These are phyloP conservation scores for sunflower (Helianthus annuus) DNA, from an alignment of 129 eudicot species.

Conservation along the genomic window HanXRQr2.0-SUNRISE NC_035445.2:143278385-143278884, in stretches of 20 bases:
- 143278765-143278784: constrained; percentile 11
- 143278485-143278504: not conserved
- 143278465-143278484: no score
- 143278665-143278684: not conserved
- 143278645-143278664: no score
- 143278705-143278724: not conserved
- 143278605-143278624: constrained; percentile 6
- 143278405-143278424: not conserved
- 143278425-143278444: no score
- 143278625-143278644: not conserved
- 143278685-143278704: constrained; percentile 26
- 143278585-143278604: not conserved
- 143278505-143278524: constrained; percentile 22
- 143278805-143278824: not conserved
- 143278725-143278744: constrained; percentile 15
- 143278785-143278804: not conserved
- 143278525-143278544: not conserved
- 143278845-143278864: not conserved
- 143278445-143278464: no score
- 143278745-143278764: constrained; percentile 21
- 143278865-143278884: not conserved
- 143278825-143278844: constrained; percentile 4
- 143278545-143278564: no score
- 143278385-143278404: constrained; percentile 1
- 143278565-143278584: no score